Evolutionary conservation across 805 yeast species (phyloP).

Genomic region (Barnettozyma pratensis): DNA sequence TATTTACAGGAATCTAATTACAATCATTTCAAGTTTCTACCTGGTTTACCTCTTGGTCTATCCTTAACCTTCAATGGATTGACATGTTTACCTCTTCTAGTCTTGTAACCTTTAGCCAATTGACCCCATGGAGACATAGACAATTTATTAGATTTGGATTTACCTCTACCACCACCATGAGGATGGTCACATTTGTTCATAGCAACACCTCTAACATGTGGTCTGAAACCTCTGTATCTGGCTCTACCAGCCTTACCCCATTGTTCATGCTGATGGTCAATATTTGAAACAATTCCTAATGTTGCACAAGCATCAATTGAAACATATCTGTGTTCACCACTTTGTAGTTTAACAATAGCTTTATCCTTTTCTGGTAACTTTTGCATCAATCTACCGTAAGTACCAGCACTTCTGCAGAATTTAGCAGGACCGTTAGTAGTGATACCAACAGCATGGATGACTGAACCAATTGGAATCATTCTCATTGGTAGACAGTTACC

Average conservation of each 20-base stretch:
- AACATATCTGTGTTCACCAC: conserved; percentile 93
- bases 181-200: conserved; percentile 98
- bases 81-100: conserved; percentile 83
- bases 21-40: conserved; percentile 11
- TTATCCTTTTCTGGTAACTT: conserved; percentile 64
- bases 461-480: conserved; percentile 93
- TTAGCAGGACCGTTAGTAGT: conserved; percentile 74
- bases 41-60: conserved; percentile 76
- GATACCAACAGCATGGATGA: conserved; percentile 83
- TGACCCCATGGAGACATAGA: conserved; percentile 97
- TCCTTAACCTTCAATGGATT: conserved; percentile 85
- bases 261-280: conserved; percentile 82
- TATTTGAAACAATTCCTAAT: conserved; percentile 86
- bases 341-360: conserved; percentile 77
- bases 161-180: conserved; percentile 99
- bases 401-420: conserved; percentile 90
- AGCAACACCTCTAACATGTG: conserved; percentile 95
- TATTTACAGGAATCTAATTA: conserved; percentile 2
- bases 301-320: conserved; percentile 87
- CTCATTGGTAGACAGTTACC: conserved; percentile 92
- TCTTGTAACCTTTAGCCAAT: conserved; percentile 87
- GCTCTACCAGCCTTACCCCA: conserved; percentile 97
- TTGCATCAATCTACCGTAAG: conserved; percentile 83
- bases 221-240: conserved; percentile 89
- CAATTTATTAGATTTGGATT: conserved; percentile 90